Percentiles rank a stretch among this genome's conserved stretches.
Evolutionary conservation across 139 green algal species (phyloP).

Genomic region (Parachlorella kessleri): DNA sequence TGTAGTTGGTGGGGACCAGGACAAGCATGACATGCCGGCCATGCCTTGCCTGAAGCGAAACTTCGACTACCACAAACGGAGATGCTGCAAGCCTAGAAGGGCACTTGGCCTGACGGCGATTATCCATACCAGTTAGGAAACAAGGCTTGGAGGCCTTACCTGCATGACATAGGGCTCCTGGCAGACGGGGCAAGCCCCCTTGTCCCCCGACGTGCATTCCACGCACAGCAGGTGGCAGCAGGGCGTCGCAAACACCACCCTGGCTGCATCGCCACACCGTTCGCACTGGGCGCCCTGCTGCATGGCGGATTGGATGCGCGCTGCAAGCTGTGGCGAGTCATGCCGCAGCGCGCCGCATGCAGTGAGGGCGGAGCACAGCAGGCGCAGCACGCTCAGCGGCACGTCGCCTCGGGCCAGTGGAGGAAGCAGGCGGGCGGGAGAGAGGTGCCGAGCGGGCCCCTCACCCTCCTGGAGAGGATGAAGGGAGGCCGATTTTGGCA

Average conservation of each 20-base stretch:
- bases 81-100: too few species aligned
- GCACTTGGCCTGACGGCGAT: too few species aligned
- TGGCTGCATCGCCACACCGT: conserved; percentile 34
- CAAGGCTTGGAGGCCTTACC: neutral
- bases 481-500: too few species aligned
- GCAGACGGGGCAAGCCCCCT: conserved; percentile 33
- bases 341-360: neutral
- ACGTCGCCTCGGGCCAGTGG: conserved; percentile 54
- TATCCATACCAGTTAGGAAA: too few species aligned
- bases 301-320: neutral
- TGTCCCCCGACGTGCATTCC: conserved; percentile 63
- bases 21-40: too few species aligned
- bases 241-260: conserved; percentile 82
- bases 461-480: too few species aligned
- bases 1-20: too few species aligned
- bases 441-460: neutral
- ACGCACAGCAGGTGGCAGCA: conserved; percentile 90
- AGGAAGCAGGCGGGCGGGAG: conserved; percentile 3
- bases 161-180: conserved; percentile 66
- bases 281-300: conserved; percentile 31
- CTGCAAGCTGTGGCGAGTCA: neutral
- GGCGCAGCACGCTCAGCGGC: conserved; percentile 48
- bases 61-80: too few species aligned
- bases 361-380: neutral
- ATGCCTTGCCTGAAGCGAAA: too few species aligned